These are phyloP conservation scores for Murraya koenigii DNA, from an alignment of 345 rosid genomes.

Conservation along the genomic window DNA sequence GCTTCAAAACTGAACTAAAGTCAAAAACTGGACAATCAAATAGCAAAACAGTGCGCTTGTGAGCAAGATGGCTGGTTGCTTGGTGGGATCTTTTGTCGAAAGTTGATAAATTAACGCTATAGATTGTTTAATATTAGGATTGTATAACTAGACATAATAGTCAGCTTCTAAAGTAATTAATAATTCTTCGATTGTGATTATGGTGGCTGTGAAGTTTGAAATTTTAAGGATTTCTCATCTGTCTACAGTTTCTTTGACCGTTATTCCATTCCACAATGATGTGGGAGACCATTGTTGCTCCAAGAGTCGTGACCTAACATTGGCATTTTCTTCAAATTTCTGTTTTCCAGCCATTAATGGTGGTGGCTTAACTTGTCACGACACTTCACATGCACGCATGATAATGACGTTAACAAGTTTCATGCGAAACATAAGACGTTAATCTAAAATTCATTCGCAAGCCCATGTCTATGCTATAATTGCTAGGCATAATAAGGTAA, in stretches of 20 bases:
- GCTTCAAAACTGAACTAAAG: background rate
- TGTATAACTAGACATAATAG: background rate
- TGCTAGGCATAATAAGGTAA: too few species aligned
- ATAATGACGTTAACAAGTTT: too few species aligned
- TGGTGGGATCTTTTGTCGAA: background rate
- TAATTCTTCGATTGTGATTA: background rate
- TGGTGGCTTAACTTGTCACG: background rate
- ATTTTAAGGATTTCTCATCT: background rate
- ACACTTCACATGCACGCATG: background rate
- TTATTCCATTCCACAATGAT: background rate
- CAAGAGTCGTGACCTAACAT: background rate
- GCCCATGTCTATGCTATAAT: background rate
- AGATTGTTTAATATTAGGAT: background rate
- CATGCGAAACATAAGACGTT: too few species aligned
- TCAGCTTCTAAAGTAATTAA: background rate
- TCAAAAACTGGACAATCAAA: slow-evolving; percentile 25
- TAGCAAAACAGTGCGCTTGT: slow-evolving; percentile 14
- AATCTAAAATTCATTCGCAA: background rate
- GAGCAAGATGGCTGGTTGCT: slow-evolving; percentile 4
- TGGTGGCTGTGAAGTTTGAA: slow-evolving; percentile 1
- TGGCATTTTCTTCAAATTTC: slow-evolving; percentile 2
- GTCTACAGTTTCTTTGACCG: background rate
- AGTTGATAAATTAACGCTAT: background rate
- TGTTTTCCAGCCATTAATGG: background rate
- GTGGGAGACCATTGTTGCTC: background rate